Evolutionary conservation across 1,284 basidiomycete genomes (phyloP).

Genomic region (Coniferiporia weirii): DNA sequence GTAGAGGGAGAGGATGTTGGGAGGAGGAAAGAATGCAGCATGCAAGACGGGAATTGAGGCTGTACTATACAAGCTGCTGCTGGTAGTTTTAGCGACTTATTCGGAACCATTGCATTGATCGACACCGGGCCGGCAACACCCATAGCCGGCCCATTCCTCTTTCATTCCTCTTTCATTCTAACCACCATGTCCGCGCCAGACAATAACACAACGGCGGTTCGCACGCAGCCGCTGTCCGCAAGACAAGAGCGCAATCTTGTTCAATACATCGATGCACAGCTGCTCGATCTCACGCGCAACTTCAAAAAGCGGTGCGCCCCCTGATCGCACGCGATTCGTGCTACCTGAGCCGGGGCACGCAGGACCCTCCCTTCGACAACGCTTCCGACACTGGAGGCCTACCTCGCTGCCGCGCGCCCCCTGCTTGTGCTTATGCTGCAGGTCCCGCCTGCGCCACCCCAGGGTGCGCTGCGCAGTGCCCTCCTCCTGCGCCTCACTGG

Average conservation of each 20-base stretch:
- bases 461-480: constrained; percentile 51
- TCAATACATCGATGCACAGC: constrained; percentile 56
- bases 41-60: too few relatives aligned
- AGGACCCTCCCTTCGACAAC: constrained; percentile 42
- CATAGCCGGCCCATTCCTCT: too few relatives aligned
- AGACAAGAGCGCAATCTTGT: constrained; percentile 59
- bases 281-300: constrained; percentile 56
- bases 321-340: too few relatives aligned
- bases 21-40: too few relatives aligned
- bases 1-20: too few relatives aligned
- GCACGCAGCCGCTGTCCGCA: constrained; percentile 31
- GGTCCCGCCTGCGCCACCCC: constrained; percentile 65
- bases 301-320: constrained; percentile 65
- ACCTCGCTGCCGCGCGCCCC: constrained; percentile 49
- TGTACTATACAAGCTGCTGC: too few relatives aligned
- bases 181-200: background rate
- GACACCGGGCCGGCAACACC: too few relatives aligned
- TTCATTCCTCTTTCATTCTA: too few relatives aligned
- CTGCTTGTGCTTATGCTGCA: constrained; percentile 59
- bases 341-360: constrained; percentile 32
- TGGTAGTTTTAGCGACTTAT: too few relatives aligned
- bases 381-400: constrained; percentile 49
- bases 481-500: constrained; percentile 66
- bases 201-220: background rate
- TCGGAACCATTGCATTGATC: too few relatives aligned